Evolutionary conservation across 805 yeast genomes (phyloP), one percentile per base, ranked within the genome.

Genomic region (Metschnikowia amazonensis): DNA sequence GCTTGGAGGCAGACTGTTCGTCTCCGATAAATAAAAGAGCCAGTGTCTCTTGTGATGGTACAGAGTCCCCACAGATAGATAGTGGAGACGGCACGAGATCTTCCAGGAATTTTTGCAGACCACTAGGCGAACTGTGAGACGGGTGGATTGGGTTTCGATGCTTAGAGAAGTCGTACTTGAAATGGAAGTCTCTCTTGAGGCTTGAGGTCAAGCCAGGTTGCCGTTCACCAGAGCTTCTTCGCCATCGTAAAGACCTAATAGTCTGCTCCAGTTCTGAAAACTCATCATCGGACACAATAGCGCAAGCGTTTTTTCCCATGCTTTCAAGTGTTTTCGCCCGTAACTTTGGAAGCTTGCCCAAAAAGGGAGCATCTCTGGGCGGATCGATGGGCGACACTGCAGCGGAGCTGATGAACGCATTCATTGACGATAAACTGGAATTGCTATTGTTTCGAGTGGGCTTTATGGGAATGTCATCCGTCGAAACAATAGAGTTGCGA

Each of bases 401-500:
- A 6, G 51, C 48, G 13, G 42, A 39, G 28, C 42, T 31, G 18
- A 39, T 23, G 16, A 31, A 11, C n/a, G 42, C 42, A 14, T 39
- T 39, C 10, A 59, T 39, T 8, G 60, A 53, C 14, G 53, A 51
- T 33, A 62, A 47, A 40, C 62, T 56, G 16, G 63, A 53, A 39
- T 55, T 52, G 47, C 72, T 66, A 49, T 66, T 65, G 47, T 67
- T 69, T 40, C 75, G 50, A 1, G 69, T 60, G 23, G 61, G 60
- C 25, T 63, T 53, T 16, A 54, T 39, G 37, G 57, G 47, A 30
- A 47, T 50, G 43, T 70, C 76, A 43, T 70, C 76, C 1, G 65
- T 57, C 9, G 71, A 65, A 4, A 66, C 69, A 13, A 70, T 69
- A 23, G 71, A 66, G 50, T 70, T 70, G 33, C 74, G 57, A 3